These are phyloP conservation scores for Teunomyces atbi DNA, from an alignment of 805 yeast species.

Conservation along the genomic window DNA sequence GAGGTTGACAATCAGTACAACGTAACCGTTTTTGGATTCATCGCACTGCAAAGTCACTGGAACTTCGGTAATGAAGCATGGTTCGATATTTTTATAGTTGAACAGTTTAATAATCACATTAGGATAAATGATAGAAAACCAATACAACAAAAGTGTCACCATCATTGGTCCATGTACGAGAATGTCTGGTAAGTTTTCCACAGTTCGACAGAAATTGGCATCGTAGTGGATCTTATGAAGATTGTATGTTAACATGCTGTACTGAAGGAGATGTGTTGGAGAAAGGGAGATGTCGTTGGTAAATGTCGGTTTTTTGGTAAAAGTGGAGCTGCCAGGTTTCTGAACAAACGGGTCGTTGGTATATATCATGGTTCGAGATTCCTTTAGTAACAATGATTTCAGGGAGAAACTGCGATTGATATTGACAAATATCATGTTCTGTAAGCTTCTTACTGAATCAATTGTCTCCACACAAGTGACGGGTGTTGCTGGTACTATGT, in stretches of 20 bases:
- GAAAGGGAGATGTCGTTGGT: constrained; percentile 31
- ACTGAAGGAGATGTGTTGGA: constrained; percentile 51
- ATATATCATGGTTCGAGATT: constrained; percentile 61
- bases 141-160: constrained; percentile 57
- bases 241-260: constrained; percentile 76
- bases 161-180: constrained; percentile 83
- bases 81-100: constrained; percentile 49
- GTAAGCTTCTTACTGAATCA: constrained; percentile 33
- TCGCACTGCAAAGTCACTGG: constrained; percentile 14
- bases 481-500: constrained; percentile 14
- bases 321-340: neutral
- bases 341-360: constrained; percentile 39
- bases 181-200: constrained; percentile 60
- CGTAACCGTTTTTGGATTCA: neutral
- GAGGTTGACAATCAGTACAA: neutral
- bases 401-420: constrained; percentile 49
- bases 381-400: constrained; percentile 37
- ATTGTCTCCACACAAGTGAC: constrained; percentile 55
- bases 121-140: constrained; percentile 31
- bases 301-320: neutral
- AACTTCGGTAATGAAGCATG: constrained; percentile 45
- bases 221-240: constrained; percentile 84
- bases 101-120: constrained; percentile 25
- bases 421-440: constrained; percentile 48
- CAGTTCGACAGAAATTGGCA: constrained; percentile 44